Percentiles rank a stretch among this genome's conserved stretches.
These are phyloP conservation scores for Salvia rosmarinus DNA, from an alignment of 257 asterid species.

Conservation along the genomic window DNA sequence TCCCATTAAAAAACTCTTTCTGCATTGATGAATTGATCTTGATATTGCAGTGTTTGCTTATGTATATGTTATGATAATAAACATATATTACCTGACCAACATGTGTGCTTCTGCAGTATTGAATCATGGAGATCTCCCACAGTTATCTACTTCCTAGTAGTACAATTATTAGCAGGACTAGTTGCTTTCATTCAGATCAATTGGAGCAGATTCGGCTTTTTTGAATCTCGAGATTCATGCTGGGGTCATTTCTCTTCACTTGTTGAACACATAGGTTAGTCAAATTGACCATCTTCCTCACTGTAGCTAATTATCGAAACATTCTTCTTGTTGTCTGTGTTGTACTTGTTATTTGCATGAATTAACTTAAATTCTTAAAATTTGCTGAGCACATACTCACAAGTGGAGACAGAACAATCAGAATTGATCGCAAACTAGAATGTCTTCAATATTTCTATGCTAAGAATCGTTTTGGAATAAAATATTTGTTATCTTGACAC, in stretches of 20 bases:
- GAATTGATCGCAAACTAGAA: not conserved
- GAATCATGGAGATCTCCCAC: conserved; percentile 73
- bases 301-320: not conserved
- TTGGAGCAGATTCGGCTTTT: conserved; percentile 54
- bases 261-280: conserved; percentile 77
- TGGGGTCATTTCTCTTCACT: conserved; percentile 68
- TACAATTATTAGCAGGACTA: conserved; percentile 60
- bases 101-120: conserved; percentile 60
- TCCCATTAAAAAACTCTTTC: conserved; percentile 20
- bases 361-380: conserved; percentile 5
- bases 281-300: conserved; percentile 28
- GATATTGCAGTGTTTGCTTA: conserved; percentile 16
- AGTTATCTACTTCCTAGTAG: conserved; percentile 62
- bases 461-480: not conserved
- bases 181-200: conserved; percentile 68
- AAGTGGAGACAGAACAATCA: conserved; percentile 12
- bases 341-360: not conserved
- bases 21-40: not conserved
- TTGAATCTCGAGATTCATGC: conserved; percentile 59
- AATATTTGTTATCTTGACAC: not conserved
- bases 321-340: conserved; percentile 18
- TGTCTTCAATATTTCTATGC: conserved; percentile 15
- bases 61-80: conserved; percentile 13
- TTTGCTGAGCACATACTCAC: not conserved
- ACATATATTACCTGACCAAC: conserved; percentile 23